Evolutionary conservation across 306 rosid species (phyloP).

Genomic region (Pterocarpus macrocarpus): DNA sequence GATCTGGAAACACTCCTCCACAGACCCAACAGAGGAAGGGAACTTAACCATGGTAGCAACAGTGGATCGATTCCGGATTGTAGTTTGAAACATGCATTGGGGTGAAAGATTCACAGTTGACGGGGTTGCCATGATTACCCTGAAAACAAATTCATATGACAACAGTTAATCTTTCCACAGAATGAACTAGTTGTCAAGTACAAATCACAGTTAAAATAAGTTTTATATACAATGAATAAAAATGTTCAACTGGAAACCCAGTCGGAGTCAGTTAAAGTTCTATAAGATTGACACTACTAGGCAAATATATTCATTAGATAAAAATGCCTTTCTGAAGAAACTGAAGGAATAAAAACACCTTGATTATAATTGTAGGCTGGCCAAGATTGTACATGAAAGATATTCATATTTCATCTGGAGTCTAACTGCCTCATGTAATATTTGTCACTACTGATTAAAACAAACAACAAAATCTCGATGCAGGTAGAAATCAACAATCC

Average conservation of each 20-base stretch:
- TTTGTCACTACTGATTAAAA: not conserved
- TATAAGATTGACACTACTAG: constrained; percentile 5
- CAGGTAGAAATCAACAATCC: not conserved
- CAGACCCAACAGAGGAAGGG: constrained; percentile 63
- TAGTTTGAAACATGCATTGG: constrained; percentile 50
- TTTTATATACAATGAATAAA: not conserved
- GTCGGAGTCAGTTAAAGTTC: not conserved
- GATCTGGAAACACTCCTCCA: constrained; percentile 57
- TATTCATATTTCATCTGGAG: not conserved
- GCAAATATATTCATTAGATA: constrained; percentile 18
- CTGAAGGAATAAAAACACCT: not conserved
- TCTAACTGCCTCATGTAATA: not conserved
- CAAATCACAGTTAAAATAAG: not conserved
- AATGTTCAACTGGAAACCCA: not conserved
- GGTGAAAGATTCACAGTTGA: constrained; percentile 59
- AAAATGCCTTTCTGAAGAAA: constrained; percentile 30
- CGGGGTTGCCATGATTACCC: constrained; percentile 68
- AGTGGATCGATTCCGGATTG: constrained; percentile 40
- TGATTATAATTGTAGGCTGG: not conserved
- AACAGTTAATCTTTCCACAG: constrained; percentile 35
- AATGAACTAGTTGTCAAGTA: not conserved
- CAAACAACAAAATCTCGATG: not conserved
- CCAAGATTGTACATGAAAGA: not conserved
- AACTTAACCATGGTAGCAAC: constrained; percentile 53
- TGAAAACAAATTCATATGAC: constrained; percentile 51